These are phyloP conservation scores for Teratosphaeriaceae sp. DNA, from an alignment of 2,329 filamentous ascomycete species.

Conservation along the genomic window DNA sequence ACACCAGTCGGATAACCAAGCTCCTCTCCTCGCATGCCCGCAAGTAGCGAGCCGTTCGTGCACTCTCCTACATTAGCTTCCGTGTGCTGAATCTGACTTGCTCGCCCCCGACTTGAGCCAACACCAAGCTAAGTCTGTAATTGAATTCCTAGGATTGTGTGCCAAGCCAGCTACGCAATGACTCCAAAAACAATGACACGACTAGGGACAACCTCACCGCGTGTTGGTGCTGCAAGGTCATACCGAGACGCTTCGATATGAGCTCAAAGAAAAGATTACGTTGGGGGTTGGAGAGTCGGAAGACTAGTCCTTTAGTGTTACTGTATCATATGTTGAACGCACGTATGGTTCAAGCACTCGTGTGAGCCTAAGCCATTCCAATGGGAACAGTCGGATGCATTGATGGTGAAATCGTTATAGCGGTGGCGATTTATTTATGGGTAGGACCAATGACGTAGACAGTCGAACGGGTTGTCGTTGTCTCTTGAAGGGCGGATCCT, in stretches of 20 bases:
- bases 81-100: not conserved
- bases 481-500: not conserved
- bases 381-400: constrained; percentile 1
- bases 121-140: constrained; percentile 1
- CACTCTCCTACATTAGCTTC: not conserved
- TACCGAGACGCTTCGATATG: constrained; percentile 1
- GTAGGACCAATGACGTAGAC: not conserved
- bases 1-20: no score
- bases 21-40: not conserved
- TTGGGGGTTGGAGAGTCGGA: not conserved
- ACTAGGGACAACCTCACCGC: not conserved
- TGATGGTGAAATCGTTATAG: not conserved
- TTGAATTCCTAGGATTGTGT: constrained; percentile 1
- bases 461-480: not conserved
- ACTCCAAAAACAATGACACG: not conserved
- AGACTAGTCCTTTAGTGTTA: constrained; percentile 1
- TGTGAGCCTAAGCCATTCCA: not conserved
- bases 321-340: not conserved
- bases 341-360: constrained; percentile 1
- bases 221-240: constrained; percentile 1
- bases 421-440: not conserved
- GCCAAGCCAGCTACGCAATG: not conserved
- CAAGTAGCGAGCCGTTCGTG: not conserved
- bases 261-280: not conserved
- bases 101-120: not conserved